phyloP scores from a whole-genome alignment of 345 rosid genomes.

The Murraya paniculata region DNA sequence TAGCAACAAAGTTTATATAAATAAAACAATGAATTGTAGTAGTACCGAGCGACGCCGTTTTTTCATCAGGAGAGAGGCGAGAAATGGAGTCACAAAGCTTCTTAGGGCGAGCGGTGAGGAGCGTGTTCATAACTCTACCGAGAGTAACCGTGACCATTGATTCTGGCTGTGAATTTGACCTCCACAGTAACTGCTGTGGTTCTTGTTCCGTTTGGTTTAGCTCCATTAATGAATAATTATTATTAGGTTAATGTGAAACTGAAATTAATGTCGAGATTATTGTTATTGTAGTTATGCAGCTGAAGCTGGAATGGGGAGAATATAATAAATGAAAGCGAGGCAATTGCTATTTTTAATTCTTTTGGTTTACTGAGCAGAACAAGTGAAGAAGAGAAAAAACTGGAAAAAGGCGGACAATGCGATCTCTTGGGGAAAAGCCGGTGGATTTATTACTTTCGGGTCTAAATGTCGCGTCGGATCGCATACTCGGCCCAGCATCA shows the following conservation, averaged over 20 bases:
- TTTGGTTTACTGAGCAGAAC: not conserved
- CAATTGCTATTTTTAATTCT: not conserved
- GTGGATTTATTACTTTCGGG: not conserved
- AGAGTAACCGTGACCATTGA: slow-evolving; percentile 58
- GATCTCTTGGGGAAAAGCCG: not conserved
- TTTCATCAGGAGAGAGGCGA: slow-evolving; percentile 42
- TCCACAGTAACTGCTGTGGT: slow-evolving; percentile 43
- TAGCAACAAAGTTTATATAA: not conserved
- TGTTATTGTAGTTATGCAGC: not conserved
- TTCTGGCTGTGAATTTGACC: slow-evolving; percentile 38
- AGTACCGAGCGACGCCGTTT: slow-evolving; percentile 47
- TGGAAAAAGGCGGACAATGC: not conserved
- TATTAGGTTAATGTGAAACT: not conserved
- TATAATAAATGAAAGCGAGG: not conserved
- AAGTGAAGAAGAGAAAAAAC: not conserved
- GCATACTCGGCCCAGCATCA: not conserved
- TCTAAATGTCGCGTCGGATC: not conserved
- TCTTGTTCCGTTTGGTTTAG: slow-evolving; percentile 13
- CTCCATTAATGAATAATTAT: slow-evolving; percentile 22
- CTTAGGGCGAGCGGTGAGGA: slow-evolving; percentile 63
- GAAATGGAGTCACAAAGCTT: slow-evolving; percentile 60
- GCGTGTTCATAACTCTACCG: slow-evolving; percentile 56
- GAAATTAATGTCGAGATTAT: not conserved
- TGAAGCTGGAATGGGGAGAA: not conserved
- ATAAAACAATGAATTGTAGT: not conserved